These are phyloP conservation scores for Aspergillus sergii DNA, from an alignment of 2,329 filamentous ascomycete genomes.

Conservation along the genomic window DNA sequence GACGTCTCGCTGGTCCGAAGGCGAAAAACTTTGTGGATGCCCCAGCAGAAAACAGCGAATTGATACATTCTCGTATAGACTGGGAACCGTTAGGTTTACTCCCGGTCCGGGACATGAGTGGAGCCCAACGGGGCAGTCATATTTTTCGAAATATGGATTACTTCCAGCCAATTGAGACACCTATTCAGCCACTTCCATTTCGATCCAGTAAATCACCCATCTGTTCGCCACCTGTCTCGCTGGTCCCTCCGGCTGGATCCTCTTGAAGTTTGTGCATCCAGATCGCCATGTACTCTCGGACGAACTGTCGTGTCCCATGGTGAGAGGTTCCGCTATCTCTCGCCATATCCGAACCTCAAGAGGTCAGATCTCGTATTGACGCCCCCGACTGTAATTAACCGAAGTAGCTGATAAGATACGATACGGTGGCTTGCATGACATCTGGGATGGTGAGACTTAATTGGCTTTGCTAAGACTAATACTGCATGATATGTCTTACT, in stretches of 20 bases:
- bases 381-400: not conserved
- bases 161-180: not conserved
- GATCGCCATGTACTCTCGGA: not conserved
- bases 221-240: not conserved
- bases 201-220: not conserved
- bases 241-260: not conserved
- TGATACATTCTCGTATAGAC: constrained; percentile 2
- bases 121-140: constrained; percentile 1
- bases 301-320: not conserved
- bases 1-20: not conserved
- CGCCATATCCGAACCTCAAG: not conserved
- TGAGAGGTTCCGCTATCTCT: not conserved
- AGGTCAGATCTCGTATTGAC: not conserved
- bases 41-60: not conserved
- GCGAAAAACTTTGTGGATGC: not conserved
- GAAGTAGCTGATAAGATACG: not conserved
- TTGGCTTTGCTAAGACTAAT: not conserved
- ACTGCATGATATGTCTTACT: constrained; percentile 5
- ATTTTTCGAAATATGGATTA: not conserved
- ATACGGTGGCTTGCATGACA: not conserved
- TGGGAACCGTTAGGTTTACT: constrained; percentile 1
- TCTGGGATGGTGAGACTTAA: not conserved
- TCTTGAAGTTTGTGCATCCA: not conserved
- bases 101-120: not conserved
- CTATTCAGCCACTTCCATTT: not conserved